Evolutionary conservation across 208 protist species (phyloP).

Genomic region (Crithidia expoeki): DNA sequence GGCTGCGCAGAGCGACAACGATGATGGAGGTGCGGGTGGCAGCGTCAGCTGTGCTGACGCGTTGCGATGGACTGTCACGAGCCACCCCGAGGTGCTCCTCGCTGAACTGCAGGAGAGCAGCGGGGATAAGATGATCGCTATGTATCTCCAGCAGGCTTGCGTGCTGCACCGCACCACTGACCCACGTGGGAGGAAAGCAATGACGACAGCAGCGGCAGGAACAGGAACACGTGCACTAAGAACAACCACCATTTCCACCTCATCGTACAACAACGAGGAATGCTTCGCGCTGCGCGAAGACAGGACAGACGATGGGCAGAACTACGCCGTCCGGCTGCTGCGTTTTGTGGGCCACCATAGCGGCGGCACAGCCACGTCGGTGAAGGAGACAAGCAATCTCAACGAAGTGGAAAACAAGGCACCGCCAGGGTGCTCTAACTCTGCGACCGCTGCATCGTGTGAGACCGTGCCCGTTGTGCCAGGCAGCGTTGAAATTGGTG

Average conservation of each 20-base stretch:
- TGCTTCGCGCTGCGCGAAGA: neutral
- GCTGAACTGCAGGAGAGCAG: neutral
- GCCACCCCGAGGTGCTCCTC: slow-evolving; percentile 17
- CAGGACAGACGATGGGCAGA: neutral
- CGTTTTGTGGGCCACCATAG: slow-evolving; percentile 3
- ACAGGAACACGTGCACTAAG: neutral
- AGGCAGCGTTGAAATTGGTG: neutral
- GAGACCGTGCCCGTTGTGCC: neutral
- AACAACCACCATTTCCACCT: neutral
- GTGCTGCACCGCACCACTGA: slow-evolving; percentile 10
- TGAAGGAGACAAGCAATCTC: too few relatives aligned
- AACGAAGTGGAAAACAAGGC: too few relatives aligned
- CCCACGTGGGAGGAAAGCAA: neutral
- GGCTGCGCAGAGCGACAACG: neutral
- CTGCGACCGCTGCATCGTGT: neutral
- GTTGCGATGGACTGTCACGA: neutral
- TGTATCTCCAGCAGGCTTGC: slow-evolving; percentile 21
- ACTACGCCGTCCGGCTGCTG: slow-evolving; percentile 2
- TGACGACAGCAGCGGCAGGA: neutral
- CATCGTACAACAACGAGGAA: neutral
- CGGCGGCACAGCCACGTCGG: too few relatives aligned
- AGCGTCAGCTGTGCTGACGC: neutral
- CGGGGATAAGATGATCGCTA: neutral
- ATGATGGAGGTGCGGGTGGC: neutral
- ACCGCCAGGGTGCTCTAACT: too few relatives aligned